Base-by-base conservation (phyloP, 2,329 filamentous ascomycete genomes). In the Elsinoe ampelina region DNA sequence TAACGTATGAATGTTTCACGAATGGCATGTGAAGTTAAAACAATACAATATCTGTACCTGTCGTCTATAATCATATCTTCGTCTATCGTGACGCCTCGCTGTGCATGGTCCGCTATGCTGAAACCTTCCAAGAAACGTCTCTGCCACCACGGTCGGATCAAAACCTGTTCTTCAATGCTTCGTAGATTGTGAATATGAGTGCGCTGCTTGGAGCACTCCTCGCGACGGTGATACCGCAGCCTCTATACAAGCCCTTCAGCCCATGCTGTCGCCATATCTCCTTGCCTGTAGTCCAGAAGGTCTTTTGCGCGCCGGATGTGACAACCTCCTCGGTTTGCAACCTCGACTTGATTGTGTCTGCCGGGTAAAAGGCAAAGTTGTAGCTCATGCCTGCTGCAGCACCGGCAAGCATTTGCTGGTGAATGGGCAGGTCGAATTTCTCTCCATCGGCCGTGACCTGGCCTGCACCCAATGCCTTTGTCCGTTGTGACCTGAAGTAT, bases 321-420 rank as follows among this genome's bases (percentile, higher is more conserved):
- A 61, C 61, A 19, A 70, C 58, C 4, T 90, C 85, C 55, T 86
- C 80, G 0, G 93, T 98, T 73, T 98, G 93, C 85, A 98, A 95
- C 48, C 92, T 84, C 15, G 88, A 95, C 74, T 98, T 98, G 75
- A 98, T 86, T 0, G 93, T 98, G 70, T 98, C 93, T 51, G 93
- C 93, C 0, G 93, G 93, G 70, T 93, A 98, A 77, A 97, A 96
- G 19, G 95, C 75, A 68, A 97, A 97, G 70, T 98, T 98, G 74
- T 98, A 98, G 35, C 84, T 85, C 75, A 96, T 87, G 55, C 93
- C 93, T 2, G 92, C 93, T 6, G 84, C 82, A 2, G 92, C 92
- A 41, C 92, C 92, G 1, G 91, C 88, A 17, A 89, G 69, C 67
- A 95, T 89, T 70, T 95, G 90, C 72, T 96, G 89, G 79, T 87